Percentiles rank a stretch among this genome's conserved stretches.
These are phyloP conservation scores for Panaeolus cyanescens DNA, from an alignment of 768 basidiomycete genomes.

Conservation along the genomic window DNA sequence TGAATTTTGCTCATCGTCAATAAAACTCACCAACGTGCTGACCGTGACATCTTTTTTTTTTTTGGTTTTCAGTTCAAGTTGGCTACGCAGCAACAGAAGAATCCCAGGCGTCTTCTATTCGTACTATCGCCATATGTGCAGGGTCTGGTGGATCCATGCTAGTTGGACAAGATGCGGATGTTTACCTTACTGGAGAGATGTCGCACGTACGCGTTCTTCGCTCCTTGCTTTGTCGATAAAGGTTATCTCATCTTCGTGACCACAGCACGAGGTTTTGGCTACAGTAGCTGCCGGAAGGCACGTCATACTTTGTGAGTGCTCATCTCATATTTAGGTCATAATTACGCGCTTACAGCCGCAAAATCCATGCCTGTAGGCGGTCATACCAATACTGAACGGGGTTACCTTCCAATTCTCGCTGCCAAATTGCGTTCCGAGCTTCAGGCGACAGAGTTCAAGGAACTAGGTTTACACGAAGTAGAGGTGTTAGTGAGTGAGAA, in stretches of 20 bases:
- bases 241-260: conserved; percentile 19
- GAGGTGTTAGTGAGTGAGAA: conserved; percentile 71
- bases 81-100: conserved; percentile 43
- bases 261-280: conserved; percentile 85
- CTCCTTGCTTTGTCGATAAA: conserved; percentile 10
- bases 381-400: conserved; percentile 95
- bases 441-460: conserved; percentile 30
- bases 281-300: conserved; percentile 74
- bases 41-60: conserved; percentile 5
- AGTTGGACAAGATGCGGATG: conserved; percentile 71
- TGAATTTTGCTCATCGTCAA: conserved; percentile 19
- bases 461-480: conserved; percentile 39
- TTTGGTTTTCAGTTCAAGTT: conserved; percentile 58
- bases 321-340: conserved; percentile 28
- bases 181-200: conserved; percentile 95
- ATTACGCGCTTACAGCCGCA: conserved; percentile 20
- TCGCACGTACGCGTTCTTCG: conserved; percentile 59
- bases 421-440: conserved; percentile 60
- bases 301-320: conserved; percentile 78
- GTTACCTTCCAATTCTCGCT: conserved; percentile 80
- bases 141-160: conserved; percentile 86
- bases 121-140: conserved; percentile 86
- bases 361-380: conserved; percentile 52
- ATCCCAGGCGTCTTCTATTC: conserved; percentile 36
- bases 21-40: neutral